Percentiles rank a stretch among this genome's conserved stretches.
Evolutionary conservation across 2,329 filamentous ascomycete genomes (phyloP).

Genomic region (Ascochyta fabae): DNA sequence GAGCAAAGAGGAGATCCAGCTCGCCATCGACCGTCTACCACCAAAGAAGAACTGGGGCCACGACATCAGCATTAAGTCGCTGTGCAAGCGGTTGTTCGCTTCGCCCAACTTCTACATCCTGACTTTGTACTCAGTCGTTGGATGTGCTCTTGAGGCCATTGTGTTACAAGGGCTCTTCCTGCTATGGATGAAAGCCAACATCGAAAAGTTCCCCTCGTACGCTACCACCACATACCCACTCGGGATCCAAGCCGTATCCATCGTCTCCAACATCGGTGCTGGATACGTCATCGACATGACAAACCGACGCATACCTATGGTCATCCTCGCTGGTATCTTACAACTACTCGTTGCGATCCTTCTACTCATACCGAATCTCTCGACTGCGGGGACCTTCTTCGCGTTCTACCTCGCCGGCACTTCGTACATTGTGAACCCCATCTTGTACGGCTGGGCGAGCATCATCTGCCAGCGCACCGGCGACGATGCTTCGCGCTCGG

Average conservation of each 20-base stretch:
- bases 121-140: conserved; percentile 48
- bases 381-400: conserved; percentile 45
- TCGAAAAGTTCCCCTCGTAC: conserved; percentile 42
- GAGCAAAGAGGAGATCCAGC: conserved; percentile 33
- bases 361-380: conserved; percentile 42
- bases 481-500: conserved; percentile 52
- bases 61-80: conserved; percentile 32
- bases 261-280: conserved; percentile 55
- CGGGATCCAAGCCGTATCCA: conserved; percentile 63
- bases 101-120: conserved; percentile 48
- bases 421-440: conserved; percentile 51
- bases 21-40: conserved; percentile 35
- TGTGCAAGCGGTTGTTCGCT: conserved; percentile 29
- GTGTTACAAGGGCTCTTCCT: conserved; percentile 36
- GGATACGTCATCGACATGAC: conserved; percentile 50
- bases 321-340: conserved; percentile 40
- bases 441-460: conserved; percentile 52
- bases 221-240: conserved; percentile 66
- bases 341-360: conserved; percentile 45
- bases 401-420: conserved; percentile 51
- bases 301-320: conserved; percentile 45
- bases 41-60: conserved; percentile 34
- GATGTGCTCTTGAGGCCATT: conserved; percentile 47
- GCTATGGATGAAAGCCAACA: conserved; percentile 34
- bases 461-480: conserved; percentile 47